phyloP scores from a whole-genome alignment of 202 grass and related monocot species.

The Alloteropsis angusta region DNA sequence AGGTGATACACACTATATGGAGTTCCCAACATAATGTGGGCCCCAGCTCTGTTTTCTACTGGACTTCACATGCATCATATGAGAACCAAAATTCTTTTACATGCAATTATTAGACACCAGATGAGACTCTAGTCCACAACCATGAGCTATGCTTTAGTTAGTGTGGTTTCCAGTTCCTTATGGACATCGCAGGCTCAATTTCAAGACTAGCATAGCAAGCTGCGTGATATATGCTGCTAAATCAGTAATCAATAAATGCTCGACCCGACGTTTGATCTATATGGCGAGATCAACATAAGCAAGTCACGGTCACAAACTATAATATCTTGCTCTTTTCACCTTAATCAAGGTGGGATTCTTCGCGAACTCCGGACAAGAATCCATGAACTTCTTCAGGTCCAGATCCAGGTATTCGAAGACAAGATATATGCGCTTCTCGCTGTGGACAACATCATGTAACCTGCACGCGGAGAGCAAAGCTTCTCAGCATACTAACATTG shows the following conservation, averaged over 20 bases:
- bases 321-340: conserved; percentile 24
- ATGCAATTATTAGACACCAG: not conserved
- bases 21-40: not conserved
- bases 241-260: conserved; percentile 8
- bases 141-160: not conserved
- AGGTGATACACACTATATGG: not conserved
- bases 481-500: conserved; percentile 1
- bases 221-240: not conserved
- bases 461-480: conserved; percentile 27
- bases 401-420: conserved; percentile 97
- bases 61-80: not conserved
- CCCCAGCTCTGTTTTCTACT: not conserved
- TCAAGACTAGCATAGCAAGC: not conserved
- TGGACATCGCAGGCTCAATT: not conserved
- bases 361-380: conserved; percentile 81
- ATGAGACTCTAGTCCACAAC: not conserved
- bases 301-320: not conserved
- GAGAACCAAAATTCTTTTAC: not conserved
- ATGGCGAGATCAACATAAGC: not conserved
- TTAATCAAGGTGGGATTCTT: conserved; percentile 81
- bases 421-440: conserved; percentile 91
- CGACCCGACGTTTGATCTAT: not conserved
- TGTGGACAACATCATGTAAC: conserved; percentile 94
- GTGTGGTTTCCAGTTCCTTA: not conserved
- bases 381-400: conserved; percentile 99